Conservation (phyloP, 495 filamentous ascomycete species). For the Hyaloscypha finlandica region DNA sequence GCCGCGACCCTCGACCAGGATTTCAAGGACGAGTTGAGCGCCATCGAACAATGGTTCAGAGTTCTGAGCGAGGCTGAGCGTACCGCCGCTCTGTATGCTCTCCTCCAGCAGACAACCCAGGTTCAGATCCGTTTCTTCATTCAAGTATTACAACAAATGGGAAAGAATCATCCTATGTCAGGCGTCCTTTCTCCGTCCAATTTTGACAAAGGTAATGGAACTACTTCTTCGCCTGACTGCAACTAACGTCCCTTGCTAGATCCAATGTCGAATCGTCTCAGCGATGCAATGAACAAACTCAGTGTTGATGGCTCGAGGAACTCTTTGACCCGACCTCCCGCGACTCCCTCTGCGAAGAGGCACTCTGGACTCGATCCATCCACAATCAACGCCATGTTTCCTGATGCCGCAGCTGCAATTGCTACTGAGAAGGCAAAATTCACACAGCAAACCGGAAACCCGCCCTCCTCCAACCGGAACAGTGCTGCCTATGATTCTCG, state of each 20-base stretch:
- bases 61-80: slow-evolving; percentile 95
- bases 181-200: slow-evolving; percentile 93
- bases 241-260: slow-evolving; percentile 54
- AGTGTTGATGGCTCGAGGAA: slow-evolving; percentile 83
- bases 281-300: slow-evolving; percentile 96
- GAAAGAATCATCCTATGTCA: slow-evolving; percentile 96
- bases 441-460: slow-evolving; percentile 88
- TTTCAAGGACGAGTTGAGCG: slow-evolving; percentile 98
- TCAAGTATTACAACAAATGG: slow-evolving; percentile 97
- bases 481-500: slow-evolving; percentile 83
- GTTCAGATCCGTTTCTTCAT: slow-evolving; percentile 99
- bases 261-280: slow-evolving; percentile 95
- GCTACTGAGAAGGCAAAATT: slow-evolving; percentile 97
- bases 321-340: slow-evolving; percentile 75
- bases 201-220: slow-evolving; percentile 82
- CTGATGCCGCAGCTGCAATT: slow-evolving; percentile 95
- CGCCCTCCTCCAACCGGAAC: slow-evolving; percentile 89
- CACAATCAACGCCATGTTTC: slow-evolving; percentile 99
- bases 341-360: slow-evolving; percentile 74
- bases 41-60: slow-evolving; percentile 99
- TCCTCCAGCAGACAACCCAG: slow-evolving; percentile 97
- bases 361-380: slow-evolving; percentile 90
- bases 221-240: slow-evolving; percentile 26
- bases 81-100: slow-evolving; percentile 91
- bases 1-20: slow-evolving; percentile 97